Base-by-base conservation (phyloP, 805 yeast genomes). In the Saturnispora hagleri region DNA sequence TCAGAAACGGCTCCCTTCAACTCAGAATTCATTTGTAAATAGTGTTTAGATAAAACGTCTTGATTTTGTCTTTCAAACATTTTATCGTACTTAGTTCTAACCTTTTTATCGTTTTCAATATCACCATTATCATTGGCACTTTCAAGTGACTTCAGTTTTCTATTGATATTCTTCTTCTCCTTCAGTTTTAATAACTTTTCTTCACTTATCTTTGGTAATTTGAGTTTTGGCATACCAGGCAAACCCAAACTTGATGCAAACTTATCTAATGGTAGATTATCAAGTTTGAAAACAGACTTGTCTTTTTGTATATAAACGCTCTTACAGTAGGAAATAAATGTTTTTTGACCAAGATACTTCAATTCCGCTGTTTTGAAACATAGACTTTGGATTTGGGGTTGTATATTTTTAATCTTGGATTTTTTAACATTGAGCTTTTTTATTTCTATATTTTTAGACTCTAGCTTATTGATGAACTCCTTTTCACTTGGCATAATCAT, bases 1-100 rank as follows among this genome's bases (percentile, higher is more conserved):
- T 66, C 76, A 7, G 48, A 46, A 33, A 34, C 26, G 13, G 63
- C 67, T 9, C 59, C 65, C 7, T 48, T 50, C 27, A 66, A 60
- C 40, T 68, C 73, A 13, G 77, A 79, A 2, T 88, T 82, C 68
- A 93, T 74, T 54, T 81, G 86, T 68, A 82, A 67, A 64, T 89
- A 93, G 65, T 91, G 95, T 60, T 90, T 93, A 47, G 96, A 84
- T 49, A 93, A 73, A 18, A 93, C 95, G 50, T 86, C 85, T 71
- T 93, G 98, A 67, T 93, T 93, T 65, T 86, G 77, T 66, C 99
- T 80, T 66, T 89, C 95, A 69, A 93, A 93, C 96, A 93, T 90
- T 56, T 90, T 80, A 67, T 93, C 99, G 63, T 88, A 88, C 66
- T 86, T 91, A 15, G 97, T 93, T 62, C 89, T 79, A 2, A 81